A percentile compares a stretch with the other conserved stretches of the same genome.
Conservation (phyloP, 2,329 filamentous ascomycete genomes). For the Fusarium albosuccineum region DNA sequence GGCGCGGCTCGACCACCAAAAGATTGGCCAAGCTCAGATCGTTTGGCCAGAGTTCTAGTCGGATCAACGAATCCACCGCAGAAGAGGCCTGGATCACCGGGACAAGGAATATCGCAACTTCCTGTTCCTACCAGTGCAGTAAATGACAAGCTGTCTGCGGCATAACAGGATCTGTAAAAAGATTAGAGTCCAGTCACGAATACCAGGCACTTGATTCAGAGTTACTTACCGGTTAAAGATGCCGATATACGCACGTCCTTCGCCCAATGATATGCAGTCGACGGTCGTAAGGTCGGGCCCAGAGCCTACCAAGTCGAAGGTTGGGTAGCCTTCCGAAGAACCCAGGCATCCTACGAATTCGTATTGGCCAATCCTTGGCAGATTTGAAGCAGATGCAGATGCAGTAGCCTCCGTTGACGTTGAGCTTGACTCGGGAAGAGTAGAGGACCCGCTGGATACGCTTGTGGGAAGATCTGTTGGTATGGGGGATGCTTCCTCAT, state of each 20-base stretch:
- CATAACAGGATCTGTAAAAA: constrained; percentile 32
- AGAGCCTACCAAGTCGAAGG: constrained; percentile 16
- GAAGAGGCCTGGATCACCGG: constrained; percentile 28
- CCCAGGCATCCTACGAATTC: constrained; percentile 27
- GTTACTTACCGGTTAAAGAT: constrained; percentile 19
- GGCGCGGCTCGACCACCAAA: constrained; percentile 20
- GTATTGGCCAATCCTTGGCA: constrained; percentile 16
- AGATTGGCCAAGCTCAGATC: neutral
- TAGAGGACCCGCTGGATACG: too few species aligned
- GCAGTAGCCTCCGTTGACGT: neutral
- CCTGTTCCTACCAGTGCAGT: neutral
- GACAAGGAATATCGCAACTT: constrained; percentile 27
- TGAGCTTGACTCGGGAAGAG: neutral
- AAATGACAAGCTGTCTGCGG: constrained; percentile 9
- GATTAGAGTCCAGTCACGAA: neutral
- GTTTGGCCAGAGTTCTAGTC: neutral
- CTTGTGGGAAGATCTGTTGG: too few species aligned
- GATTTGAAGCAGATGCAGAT: constrained; percentile 7
- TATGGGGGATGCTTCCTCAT: too few species aligned
- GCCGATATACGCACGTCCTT: constrained; percentile 16
- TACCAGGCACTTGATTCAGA: neutral
- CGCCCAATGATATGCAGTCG: constrained; percentile 10
- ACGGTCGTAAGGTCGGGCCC: constrained; percentile 24
- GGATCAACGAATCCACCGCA: constrained; percentile 22
- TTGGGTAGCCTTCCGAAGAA: constrained; percentile 28